A percentile compares a stretch with the other conserved stretches of the same genome.
Conservation (phyloP, 2,329 filamentous ascomycete genomes). For the Ophiocordyceps polyrhachis-furcata region DNA sequence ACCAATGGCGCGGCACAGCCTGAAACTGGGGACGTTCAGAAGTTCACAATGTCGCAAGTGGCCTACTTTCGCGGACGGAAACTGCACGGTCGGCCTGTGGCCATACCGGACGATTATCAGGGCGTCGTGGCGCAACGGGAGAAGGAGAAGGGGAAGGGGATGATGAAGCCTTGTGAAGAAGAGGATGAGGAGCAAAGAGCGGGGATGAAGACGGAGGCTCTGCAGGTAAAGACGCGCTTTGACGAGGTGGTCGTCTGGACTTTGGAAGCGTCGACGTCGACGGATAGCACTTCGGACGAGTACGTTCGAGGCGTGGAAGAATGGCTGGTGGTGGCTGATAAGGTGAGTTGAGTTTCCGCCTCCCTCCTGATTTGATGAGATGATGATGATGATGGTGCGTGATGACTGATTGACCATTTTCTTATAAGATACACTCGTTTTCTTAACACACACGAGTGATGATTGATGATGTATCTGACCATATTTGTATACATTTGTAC, state of each 20-base stretch:
- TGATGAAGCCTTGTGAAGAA: conserved; percentile 2
- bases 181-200: conserved; percentile 14
- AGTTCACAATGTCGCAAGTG: conserved; percentile 15
- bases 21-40: no score
- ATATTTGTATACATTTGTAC: no score
- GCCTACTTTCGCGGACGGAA: conserved; percentile 68
- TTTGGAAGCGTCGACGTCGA: conserved; percentile 41
- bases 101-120: conserved; percentile 52
- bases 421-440: no score
- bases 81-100: conserved; percentile 46
- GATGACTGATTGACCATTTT: not conserved
- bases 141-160: conserved; percentile 14
- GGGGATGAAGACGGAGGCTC: conserved; percentile 28
- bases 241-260: conserved; percentile 68
- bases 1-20: not conserved
- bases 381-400: not conserved
- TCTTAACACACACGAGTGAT: no score
- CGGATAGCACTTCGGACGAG: conserved; percentile 42
- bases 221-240: conserved; percentile 51
- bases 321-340: conserved; percentile 58
- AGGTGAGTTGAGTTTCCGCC: conserved; percentile 21
- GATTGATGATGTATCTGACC: no score
- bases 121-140: conserved; percentile 36
- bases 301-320: conserved; percentile 62
- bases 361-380: not conserved